A percentile compares a stretch with the other conserved stretches of the same genome.
Conservation (phyloP, 1,139 yeast genomes). For the Kodamaea anthophila region DNA sequence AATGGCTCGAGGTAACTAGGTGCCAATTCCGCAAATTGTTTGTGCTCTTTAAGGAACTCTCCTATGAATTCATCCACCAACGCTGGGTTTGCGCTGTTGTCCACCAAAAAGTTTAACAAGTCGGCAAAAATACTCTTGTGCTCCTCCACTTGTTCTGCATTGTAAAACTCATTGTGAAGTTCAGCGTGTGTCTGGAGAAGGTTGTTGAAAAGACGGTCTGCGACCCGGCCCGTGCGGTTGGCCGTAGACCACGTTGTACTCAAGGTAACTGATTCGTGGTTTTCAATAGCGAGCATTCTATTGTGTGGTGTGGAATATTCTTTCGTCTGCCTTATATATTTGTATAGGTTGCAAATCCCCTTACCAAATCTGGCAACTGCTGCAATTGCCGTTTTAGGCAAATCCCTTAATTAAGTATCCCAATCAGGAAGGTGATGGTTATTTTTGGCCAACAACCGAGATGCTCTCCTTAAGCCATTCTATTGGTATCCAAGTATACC, state of each 20-base stretch:
- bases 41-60: conserved; percentile 31
- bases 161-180: conserved; percentile 20
- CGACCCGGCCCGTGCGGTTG: conserved; percentile 25
- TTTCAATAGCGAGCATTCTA: conserved; percentile 2
- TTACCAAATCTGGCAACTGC: not conserved
- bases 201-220: conserved; percentile 27
- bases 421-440: not conserved
- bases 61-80: conserved; percentile 30
- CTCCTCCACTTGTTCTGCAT: conserved; percentile 21
- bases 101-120: conserved; percentile 28
- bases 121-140: conserved; percentile 34
- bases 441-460: no score
- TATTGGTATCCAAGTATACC: no score
- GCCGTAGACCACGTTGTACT: conserved; percentile 13
- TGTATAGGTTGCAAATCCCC: conserved; percentile 2
- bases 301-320: not conserved
- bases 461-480: no score
- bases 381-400: conserved; percentile 1
- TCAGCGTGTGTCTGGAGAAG: conserved; percentile 28
- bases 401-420: not conserved
- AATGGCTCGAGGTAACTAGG: conserved; percentile 36
- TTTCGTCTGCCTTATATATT: conserved; percentile 2
- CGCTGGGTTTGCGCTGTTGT: conserved; percentile 24
- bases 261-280: conserved; percentile 5
- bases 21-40: conserved; percentile 20